phyloP scores from a whole-genome alignment of 1,139 yeast genomes.

The Yamadazyma jaroonii region DNA sequence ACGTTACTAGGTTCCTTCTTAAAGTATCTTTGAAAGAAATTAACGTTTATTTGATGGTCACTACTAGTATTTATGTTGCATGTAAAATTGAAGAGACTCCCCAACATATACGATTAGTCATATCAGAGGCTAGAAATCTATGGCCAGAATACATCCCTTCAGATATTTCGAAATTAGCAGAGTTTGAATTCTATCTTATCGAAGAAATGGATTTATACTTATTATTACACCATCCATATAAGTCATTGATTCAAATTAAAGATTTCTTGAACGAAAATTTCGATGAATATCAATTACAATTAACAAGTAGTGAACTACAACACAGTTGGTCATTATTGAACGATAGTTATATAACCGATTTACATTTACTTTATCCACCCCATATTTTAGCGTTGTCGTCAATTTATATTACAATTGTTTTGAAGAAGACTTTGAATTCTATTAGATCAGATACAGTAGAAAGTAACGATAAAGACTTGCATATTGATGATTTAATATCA shows the following conservation, averaged over 20 bases:
- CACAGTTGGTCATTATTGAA: constrained; percentile 87
- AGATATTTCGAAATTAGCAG: constrained; percentile 91
- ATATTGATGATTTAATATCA: constrained; percentile 40
- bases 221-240: constrained; percentile 86
- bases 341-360: constrained; percentile 86
- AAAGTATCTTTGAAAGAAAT: constrained; percentile 75
- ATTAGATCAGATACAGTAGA: constrained; percentile 10
- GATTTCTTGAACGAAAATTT: constrained; percentile 35
- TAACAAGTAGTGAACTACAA: constrained; percentile 73
- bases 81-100: constrained; percentile 96
- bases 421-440: constrained; percentile 33
- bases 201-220: constrained; percentile 84
- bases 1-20: constrained; percentile 69
- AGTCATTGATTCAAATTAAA: constrained; percentile 63
- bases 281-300: constrained; percentile 28
- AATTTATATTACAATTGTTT: constrained; percentile 67
- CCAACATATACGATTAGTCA: constrained; percentile 81
- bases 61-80: constrained; percentile 85
- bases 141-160: constrained; percentile 97
- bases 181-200: constrained; percentile 88
- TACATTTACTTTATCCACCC: constrained; percentile 81
- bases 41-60: constrained; percentile 73
- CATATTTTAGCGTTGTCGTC: constrained; percentile 86
- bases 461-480: constrained; percentile 18
- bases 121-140: constrained; percentile 78